Base-by-base conservation (phyloP, 345 rosid genomes). In the Diplotaxis tenuifolia region DNA sequence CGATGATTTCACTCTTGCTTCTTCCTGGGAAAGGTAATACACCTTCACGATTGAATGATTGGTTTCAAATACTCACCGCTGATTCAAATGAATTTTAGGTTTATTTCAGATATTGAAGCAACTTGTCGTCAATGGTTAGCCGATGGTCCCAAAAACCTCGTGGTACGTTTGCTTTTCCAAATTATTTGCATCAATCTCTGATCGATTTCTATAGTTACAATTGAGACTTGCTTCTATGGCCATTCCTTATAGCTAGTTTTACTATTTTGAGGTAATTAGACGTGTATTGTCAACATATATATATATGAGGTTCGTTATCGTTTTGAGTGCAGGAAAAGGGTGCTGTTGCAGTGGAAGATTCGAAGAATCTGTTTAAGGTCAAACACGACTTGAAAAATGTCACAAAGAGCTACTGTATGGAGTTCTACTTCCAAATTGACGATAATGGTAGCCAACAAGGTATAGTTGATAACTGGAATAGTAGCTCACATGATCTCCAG, bases 31-130 rank as follows among this genome's bases (percentile, higher is more conserved):
- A 79, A 91, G 97, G 95, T 91, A 84, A 7, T 31, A 84, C 61
- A 58, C 31, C 64, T 65, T 66, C 53, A 67, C 59, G 53, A 60
- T 65, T 22, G 16, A 72, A 77, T 65, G 29, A 55, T 57, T 42
- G 38, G 47, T 29, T 67, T 16, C 75, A 38, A 53, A 9, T 28
- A 15, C n/a, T 6, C 34, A 56, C 32, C 15, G 23, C 50, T 77
- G 49, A 34, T 25, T 57, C 67, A 59, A 22, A 20, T 52, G 7
- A 11, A 34, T 64, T 65, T 38, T 67, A 95, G 99, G 86, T 95
- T 95, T 71, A 95, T 95, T 73, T 95, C 99, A 31, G 98, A 95
- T 53, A 85, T 95, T 25, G 99, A 95, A 81, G 96, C 96, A 29
- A 79, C 86, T 78, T 92, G 96, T 84, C 85, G 98, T 73, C 90